These are phyloP conservation scores for Boletus insuetus DNA, from an alignment of 768 basidiomycete genomes.

Conservation along the genomic window DNA sequence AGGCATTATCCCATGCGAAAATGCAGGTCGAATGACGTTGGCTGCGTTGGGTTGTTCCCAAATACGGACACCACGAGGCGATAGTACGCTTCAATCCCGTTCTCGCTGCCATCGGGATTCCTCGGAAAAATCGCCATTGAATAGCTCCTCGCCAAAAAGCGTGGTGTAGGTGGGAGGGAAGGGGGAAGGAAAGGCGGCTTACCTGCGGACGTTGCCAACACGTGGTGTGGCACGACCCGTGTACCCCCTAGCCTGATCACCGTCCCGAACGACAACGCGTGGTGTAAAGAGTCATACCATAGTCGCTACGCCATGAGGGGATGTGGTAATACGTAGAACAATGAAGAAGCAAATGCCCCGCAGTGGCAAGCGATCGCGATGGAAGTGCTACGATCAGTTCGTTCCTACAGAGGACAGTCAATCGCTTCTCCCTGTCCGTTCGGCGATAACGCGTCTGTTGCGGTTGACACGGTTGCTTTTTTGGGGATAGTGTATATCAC, in stretches of 20 bases:
- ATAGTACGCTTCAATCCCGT: no score
- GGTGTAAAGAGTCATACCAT: conserved; percentile 1
- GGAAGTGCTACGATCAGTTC: conserved; percentile 2
- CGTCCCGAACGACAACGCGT: background rate
- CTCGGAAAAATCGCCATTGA: no score
- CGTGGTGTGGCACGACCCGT: conserved; percentile 1
- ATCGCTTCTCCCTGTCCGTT: conserved; percentile 11
- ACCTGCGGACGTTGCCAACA: background rate
- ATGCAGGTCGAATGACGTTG: no score
- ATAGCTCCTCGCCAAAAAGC: no score
- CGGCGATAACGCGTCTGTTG: conserved; percentile 18
- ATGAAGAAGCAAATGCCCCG: conserved; percentile 17
- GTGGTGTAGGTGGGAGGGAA: no score
- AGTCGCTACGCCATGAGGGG: background rate
- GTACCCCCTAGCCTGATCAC: background rate
- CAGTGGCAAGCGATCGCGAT: conserved; percentile 5
- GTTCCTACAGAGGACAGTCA: conserved; percentile 8
- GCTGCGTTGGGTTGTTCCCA: no score
- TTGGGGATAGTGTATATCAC: background rate
- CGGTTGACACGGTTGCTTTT: background rate
- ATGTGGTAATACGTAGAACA: conserved; percentile 10
- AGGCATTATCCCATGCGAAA: background rate
- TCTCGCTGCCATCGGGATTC: no score
- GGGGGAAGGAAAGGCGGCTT: background rate
- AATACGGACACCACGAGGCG: no score